Conservation (phyloP, 1,139 yeast genomes). For the Blastobotrys persicus region DNA sequence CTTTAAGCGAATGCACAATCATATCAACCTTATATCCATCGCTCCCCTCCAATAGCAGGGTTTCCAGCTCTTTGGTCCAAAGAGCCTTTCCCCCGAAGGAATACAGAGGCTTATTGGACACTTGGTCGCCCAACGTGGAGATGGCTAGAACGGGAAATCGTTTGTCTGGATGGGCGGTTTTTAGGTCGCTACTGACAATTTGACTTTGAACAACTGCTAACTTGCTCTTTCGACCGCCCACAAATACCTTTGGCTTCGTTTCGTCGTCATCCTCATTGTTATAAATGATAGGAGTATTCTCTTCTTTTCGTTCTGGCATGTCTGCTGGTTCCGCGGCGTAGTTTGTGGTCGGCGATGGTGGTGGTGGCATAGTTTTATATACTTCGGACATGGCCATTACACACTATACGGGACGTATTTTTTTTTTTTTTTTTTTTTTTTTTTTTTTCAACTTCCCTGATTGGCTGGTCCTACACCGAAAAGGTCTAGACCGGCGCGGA, state of each 20-base stretch:
- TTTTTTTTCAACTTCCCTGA: not conserved
- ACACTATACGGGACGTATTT: not conserved
- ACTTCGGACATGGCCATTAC: too few relatives aligned
- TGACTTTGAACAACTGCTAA: constrained; percentile 87
- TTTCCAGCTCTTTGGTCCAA: constrained; percentile 95
- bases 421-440: too few relatives aligned
- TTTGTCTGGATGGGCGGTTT: constrained; percentile 56
- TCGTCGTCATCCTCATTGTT: constrained; percentile 10
- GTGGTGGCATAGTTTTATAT: not conserved
- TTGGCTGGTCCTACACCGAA: not conserved
- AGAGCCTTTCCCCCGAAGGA: constrained; percentile 93
- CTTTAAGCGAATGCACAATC: constrained; percentile 91
- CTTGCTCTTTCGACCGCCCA: constrained; percentile 87
- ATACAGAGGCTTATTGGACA: constrained; percentile 79
- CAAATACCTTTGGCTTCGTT: constrained; percentile 28
- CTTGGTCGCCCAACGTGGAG: constrained; percentile 86
- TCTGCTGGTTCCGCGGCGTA: not conserved
- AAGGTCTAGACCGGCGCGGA: not conserved
- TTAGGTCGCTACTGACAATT: constrained; percentile 61
- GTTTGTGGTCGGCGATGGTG: not conserved
- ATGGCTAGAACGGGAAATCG: constrained; percentile 74
- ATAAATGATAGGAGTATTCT: constrained; percentile 6
- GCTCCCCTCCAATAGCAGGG: constrained; percentile 58
- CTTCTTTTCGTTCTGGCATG: constrained; percentile 5
- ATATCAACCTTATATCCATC: constrained; percentile 74